Conservation (phyloP, 1,139 yeast species). For the Geotrichum australiense region DNA sequence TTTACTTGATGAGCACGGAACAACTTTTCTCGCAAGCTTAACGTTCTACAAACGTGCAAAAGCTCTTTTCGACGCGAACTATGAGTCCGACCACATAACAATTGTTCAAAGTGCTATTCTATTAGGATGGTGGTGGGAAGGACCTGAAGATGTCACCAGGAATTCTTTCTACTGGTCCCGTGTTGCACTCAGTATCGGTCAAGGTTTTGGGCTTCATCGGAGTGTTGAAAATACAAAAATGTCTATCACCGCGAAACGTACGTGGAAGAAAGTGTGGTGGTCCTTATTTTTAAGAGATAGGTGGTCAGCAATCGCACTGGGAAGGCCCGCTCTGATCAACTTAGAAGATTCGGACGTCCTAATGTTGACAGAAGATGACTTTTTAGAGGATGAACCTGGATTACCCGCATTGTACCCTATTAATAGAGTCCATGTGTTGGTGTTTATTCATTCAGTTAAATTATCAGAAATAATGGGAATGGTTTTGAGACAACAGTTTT, state of each 20-base stretch:
- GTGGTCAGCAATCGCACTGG: constrained; percentile 66
- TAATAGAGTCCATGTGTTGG: constrained; percentile 45
- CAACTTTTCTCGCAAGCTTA: constrained; percentile 51
- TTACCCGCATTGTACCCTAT: constrained; percentile 41
- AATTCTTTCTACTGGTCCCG: constrained; percentile 75
- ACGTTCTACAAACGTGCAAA: constrained; percentile 74
- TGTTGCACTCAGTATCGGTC: constrained; percentile 66
- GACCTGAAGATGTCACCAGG: constrained; percentile 69
- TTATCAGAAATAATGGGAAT: constrained; percentile 70
- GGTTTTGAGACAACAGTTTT: constrained; percentile 62
- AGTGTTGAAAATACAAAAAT: constrained; percentile 30
- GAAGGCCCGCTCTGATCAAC: constrained; percentile 64
- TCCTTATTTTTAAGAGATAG: constrained; percentile 66
- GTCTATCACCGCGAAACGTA: constrained; percentile 44
- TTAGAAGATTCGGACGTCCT: constrained; percentile 74
- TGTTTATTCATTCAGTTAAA: constrained; percentile 58
- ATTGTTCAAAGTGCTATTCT: constrained; percentile 61
- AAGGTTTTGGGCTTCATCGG: constrained; percentile 73
- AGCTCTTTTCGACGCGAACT: constrained; percentile 65
- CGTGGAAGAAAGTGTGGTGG: constrained; percentile 79
- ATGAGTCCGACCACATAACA: constrained; percentile 64
- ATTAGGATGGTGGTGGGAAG: constrained; percentile 70
- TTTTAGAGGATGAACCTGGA: constrained; percentile 51
- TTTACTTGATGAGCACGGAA: constrained; percentile 50
- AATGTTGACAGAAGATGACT: constrained; percentile 61